Base-by-base conservation (phyloP, 1,284 basidiomycete species). In the Vanrija sp. region DNA sequence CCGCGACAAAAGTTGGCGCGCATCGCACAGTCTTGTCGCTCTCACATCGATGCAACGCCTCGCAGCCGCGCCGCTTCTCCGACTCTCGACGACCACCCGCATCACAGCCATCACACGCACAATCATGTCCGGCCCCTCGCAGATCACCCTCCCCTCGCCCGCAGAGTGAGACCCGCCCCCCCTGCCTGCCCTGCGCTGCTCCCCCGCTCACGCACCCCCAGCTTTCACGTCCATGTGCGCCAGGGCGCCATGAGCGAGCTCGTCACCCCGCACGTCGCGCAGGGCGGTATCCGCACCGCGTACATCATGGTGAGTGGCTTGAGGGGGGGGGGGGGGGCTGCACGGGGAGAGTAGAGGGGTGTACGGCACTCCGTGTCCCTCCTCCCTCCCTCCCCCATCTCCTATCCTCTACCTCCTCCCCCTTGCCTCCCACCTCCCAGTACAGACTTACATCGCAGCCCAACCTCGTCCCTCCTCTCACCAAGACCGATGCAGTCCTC, bases 171-270 rank as follows among this genome's bases (percentile, higher is more conserved):
- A 64, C 2, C 21, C 21, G 21, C 21, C 21, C 3, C 3, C 21
- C 21, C 21, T 23, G 21, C 21, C 21, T 23, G 21, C 21, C 21
- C 21, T 12, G n/a, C 0, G 14, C 19, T 19, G 40, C 28, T 49
- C 38, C 26, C n/a, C 16, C 39, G 12, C 39, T 46, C 19, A 51
- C 53, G 46, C 6, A 28, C 62, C 21, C 21, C 21, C 63, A 80
- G 80, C 79, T 96, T 94, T 73, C 94, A 99, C 79, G 94, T 98
- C 60, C 96, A 99, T 74, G 85, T 99, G 38, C 86, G 96, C 44
- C 92, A 98, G 73, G 91, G 89, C 38, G 78, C 83, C 38, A 80
- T 96, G 67, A 87, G 89, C 54, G 80, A 85, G 60, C 83, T 98
- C 38, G 91, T 98, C 42, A 86, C 88, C 5, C 91, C 93, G 43